Evolutionary conservation across 2,329 filamentous ascomycete genomes (phyloP).

Genomic region (Alternaria ventricosa): DNA sequence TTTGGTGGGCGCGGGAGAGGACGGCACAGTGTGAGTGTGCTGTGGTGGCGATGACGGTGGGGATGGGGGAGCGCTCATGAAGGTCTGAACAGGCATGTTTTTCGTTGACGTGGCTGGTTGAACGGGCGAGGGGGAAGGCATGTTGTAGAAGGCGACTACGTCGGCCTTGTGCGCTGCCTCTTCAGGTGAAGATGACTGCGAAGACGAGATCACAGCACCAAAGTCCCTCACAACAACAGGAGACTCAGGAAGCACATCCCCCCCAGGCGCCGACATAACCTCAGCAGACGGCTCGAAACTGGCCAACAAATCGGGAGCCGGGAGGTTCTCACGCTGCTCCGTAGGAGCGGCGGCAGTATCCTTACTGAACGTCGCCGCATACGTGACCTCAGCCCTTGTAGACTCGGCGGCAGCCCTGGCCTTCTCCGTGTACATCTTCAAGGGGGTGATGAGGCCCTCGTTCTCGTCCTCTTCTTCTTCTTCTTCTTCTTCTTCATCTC

Average conservation of each 20-base stretch:
- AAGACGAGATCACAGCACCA: neutral
- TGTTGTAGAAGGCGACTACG: neutral
- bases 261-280: neutral
- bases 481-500: neutral
- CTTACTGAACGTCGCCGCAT: too few relatives aligned
- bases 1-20: neutral
- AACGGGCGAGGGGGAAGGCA: neutral
- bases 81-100: neutral
- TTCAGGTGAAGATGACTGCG: neutral
- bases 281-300: neutral
- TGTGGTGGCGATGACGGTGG: neutral
- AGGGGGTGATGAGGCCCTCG: neutral
- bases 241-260: fast-evolving
- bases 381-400: neutral
- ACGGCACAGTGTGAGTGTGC: neutral
- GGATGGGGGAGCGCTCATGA: neutral
- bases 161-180: neutral
- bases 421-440: neutral
- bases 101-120: neutral
- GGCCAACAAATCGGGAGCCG: neutral
- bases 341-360: too few relatives aligned
- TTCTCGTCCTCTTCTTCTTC: neutral
- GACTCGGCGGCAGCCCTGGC: neutral
- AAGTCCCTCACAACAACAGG: neutral
- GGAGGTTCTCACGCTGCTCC: neutral